Conservation (phyloP, 2,329 filamentous ascomycete genomes). For the Penicillium sp. region DNA sequence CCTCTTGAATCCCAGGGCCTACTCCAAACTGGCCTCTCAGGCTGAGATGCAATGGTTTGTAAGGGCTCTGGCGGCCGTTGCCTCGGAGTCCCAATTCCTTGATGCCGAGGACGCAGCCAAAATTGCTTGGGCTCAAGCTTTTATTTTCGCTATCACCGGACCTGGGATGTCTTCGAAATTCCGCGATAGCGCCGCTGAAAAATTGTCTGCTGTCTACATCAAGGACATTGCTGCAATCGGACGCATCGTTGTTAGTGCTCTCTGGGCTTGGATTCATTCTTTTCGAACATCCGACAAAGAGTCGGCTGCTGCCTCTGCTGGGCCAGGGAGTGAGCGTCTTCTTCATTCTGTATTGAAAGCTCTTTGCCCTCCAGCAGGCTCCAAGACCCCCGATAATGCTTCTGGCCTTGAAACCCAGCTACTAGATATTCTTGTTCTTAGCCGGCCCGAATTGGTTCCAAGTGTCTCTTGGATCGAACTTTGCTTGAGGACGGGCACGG, state of each 20-base stretch:
- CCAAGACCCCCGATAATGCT: conserved; percentile 35
- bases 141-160: conserved; percentile 71
- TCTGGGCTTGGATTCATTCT: conserved; percentile 74
- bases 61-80: conserved; percentile 60
- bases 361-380: conserved; percentile 34
- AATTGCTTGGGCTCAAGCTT: conserved; percentile 73
- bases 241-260: conserved; percentile 59
- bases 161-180: conserved; percentile 55
- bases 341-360: conserved; percentile 54
- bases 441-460: conserved; percentile 70
- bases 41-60: conserved; percentile 76
- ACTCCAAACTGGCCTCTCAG: conserved; percentile 66
- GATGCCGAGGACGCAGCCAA: conserved; percentile 46
- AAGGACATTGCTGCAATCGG: conserved; percentile 55
- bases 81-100: conserved; percentile 50
- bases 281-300: conserved; percentile 72
- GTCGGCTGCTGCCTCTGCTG: conserved; percentile 60
- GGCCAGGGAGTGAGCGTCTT: conserved; percentile 54
- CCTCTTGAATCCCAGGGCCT: conserved; percentile 75
- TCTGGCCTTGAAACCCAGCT: conserved; percentile 62
- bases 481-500: conserved; percentile 70
- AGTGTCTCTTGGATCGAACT: conserved; percentile 81
- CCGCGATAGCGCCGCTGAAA: conserved; percentile 57
- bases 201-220: conserved; percentile 61
- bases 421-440: conserved; percentile 69